Conservation (phyloP, 1,139 yeast genomes). For the Saccharomyces hybrid region DNA sequence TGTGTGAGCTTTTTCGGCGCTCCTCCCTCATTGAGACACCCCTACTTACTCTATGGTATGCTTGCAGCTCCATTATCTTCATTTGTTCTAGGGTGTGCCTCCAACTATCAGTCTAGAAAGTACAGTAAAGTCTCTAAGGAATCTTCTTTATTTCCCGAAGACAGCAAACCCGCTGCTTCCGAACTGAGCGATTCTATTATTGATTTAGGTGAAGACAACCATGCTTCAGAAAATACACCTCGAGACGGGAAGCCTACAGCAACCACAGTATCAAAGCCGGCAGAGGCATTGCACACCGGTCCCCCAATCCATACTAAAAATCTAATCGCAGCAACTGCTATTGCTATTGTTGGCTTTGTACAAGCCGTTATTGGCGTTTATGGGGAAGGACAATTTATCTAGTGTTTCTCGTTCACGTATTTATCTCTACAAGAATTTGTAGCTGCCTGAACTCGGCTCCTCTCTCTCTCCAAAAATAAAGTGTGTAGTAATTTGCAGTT, state of each 20-base stretch:
- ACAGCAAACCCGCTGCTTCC: background rate
- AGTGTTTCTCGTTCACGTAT: background rate
- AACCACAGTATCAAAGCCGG: conserved; percentile 7
- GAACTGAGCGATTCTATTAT: conserved; percentile 26
- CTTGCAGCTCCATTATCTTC: conserved; percentile 29
- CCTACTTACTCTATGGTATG: conserved; percentile 32
- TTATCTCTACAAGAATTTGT: conserved; percentile 11
- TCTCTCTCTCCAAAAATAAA: background rate
- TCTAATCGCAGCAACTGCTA: conserved; percentile 14
- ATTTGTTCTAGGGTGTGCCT: conserved; percentile 9
- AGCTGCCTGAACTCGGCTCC: background rate
- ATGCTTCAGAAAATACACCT: conserved; percentile 4
- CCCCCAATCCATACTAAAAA: conserved; percentile 13
- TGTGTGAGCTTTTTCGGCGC: conserved; percentile 31
- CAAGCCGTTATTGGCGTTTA: conserved; percentile 29
- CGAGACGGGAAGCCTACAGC: conserved; percentile 5
- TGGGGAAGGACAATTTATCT: conserved; percentile 26
- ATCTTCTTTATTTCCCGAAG: conserved; percentile 1
- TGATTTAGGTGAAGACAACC: conserved; percentile 19
- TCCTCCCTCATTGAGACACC: conserved; percentile 30
- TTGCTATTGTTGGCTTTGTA: conserved; percentile 21
- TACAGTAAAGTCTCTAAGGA: conserved; percentile 3
- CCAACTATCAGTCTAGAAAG: conserved; percentile 7
- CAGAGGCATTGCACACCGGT: conserved; percentile 9
- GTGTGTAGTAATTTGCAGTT: background rate